Percentiles rank a stretch among this genome's conserved stretches.
Conservation (phyloP, 768 basidiomycete genomes). For the Zangia roseola region DNA sequence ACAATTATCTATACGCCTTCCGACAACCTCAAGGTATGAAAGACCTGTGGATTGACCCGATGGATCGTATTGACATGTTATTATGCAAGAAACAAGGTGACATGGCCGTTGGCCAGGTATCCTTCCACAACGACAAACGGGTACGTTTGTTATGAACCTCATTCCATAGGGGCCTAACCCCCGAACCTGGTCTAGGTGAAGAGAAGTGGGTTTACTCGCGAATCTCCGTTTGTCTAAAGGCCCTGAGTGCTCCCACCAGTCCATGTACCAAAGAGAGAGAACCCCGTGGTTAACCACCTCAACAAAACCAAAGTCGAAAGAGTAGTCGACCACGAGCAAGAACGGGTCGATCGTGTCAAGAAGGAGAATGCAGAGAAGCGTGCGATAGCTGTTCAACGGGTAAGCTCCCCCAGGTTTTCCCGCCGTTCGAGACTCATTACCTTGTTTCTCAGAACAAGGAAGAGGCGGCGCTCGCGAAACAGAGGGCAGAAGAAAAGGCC, state of each 20-base stretch:
- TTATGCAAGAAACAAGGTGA: slow-evolving; percentile 85
- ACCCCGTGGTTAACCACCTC: slow-evolving; percentile 85
- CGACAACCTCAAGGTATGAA: slow-evolving; percentile 81
- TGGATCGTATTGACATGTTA: neutral
- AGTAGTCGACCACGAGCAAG: slow-evolving; percentile 88
- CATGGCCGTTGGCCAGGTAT: slow-evolving; percentile 96
- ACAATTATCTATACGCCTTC: slow-evolving; percentile 94
- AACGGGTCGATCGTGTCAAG: slow-evolving; percentile 79
- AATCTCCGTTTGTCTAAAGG: neutral
- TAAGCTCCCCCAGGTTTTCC: slow-evolving; percentile 26
- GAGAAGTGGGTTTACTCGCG: slow-evolving; percentile 48
- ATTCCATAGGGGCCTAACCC: neutral
- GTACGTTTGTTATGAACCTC: slow-evolving; percentile 37
- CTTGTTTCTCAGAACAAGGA: slow-evolving; percentile 60
- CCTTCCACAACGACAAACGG: slow-evolving; percentile 88
- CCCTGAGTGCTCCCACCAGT: slow-evolving; percentile 41
- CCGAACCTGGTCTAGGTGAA: slow-evolving; percentile 57
- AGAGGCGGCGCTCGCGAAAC: slow-evolving; percentile 70
- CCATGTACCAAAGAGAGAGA: slow-evolving; percentile 78
- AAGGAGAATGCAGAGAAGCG: slow-evolving; percentile 65
- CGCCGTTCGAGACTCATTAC: neutral
- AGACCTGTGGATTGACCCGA: neutral
- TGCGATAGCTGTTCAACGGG: slow-evolving; percentile 65
- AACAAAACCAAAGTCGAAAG: slow-evolving; percentile 90
- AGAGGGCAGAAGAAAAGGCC: slow-evolving; percentile 83